phyloP scores from a whole-genome alignment of 192 early-diverging fungal species.

The Geranomyces variabilis region DNA sequence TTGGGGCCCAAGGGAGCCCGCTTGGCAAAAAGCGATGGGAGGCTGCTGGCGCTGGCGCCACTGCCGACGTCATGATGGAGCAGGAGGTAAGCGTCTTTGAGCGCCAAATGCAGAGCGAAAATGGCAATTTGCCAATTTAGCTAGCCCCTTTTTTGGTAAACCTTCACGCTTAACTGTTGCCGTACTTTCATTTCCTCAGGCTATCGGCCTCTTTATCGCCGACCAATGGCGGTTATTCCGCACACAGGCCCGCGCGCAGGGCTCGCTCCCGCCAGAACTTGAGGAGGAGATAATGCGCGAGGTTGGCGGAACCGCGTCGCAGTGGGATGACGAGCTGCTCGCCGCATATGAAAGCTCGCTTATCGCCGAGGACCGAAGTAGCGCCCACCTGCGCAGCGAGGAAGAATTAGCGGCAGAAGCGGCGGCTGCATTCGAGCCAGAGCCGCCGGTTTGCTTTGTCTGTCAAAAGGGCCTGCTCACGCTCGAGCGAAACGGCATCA shows the following conservation, averaged over 20 bases:
- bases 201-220: not conserved
- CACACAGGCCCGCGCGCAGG: not conserved
- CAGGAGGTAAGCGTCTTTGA: too few relatives aligned
- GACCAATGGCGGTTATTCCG: slow-evolving; percentile 7
- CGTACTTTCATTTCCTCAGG: too few relatives aligned
- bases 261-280: not conserved
- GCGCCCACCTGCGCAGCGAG: not conserved
- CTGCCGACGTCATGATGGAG: not conserved
- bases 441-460: not conserved
- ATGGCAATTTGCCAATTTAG: too few relatives aligned
- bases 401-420: not conserved
- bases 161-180: too few relatives aligned
- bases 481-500: not conserved
- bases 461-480: not conserved
- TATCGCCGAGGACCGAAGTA: not conserved
- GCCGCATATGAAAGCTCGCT: not conserved
- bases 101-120: too few relatives aligned
- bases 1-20: not conserved
- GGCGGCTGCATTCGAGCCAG: not conserved
- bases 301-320: not conserved
- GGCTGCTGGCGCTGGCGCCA: not conserved
- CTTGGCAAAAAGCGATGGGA: not conserved
- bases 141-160: too few relatives aligned
- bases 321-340: not conserved
- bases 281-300: slow-evolving; percentile 2